Base-by-base conservation (phyloP, 345 rosid genomes). In the Geranium brycei region DNA sequence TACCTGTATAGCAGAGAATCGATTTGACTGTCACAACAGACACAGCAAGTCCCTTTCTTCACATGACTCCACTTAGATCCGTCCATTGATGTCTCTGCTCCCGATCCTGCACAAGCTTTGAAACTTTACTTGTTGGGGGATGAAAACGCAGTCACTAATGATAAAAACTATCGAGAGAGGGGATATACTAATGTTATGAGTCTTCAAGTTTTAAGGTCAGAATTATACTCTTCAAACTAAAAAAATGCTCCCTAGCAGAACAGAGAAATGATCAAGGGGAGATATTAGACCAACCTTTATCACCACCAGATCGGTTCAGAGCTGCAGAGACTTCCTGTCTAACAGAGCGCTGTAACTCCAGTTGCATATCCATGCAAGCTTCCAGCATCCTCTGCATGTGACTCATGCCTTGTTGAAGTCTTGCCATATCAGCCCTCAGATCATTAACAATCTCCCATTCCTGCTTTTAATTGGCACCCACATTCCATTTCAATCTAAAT, bases 321-420 rank as follows among this genome's bases (percentile, higher is more conserved):
- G 96, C 97, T 19, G 97, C 99, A 61, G 99, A 91, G 17, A 95
- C 97, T 76, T 91, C 99, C 79, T 95, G 99, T 71, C 97, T 84
- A 19, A 95, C 99, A 5, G 99, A 90, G 62, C 97, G 91, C 75
- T 95, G 99, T 71, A 95, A 72, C 86, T 91, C 99, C 51, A 95
- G 82, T 60, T 95, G 99, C 99, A 95, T 95, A 76, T 95, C 96
- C 97, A 95, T 91, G 81, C 97, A 88, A 69, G 97, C 91, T 69
- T 95, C 99, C 60, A 95, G 71, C 95, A 87, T 91, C 74, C 96
- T 87, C 82, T 95, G 99, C 99, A 95, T 91, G 79, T 91, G 92
- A 70, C 84, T 88, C 99, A 91, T 91, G 19, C 95, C 96, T 75
- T 95, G 99, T 72, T 95, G 99, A 66, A 95, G 86, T 75, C 95